These are phyloP conservation scores for Nannochloris sp. DNA, from an alignment of 139 green algal species.

Conservation along the genomic window DNA sequence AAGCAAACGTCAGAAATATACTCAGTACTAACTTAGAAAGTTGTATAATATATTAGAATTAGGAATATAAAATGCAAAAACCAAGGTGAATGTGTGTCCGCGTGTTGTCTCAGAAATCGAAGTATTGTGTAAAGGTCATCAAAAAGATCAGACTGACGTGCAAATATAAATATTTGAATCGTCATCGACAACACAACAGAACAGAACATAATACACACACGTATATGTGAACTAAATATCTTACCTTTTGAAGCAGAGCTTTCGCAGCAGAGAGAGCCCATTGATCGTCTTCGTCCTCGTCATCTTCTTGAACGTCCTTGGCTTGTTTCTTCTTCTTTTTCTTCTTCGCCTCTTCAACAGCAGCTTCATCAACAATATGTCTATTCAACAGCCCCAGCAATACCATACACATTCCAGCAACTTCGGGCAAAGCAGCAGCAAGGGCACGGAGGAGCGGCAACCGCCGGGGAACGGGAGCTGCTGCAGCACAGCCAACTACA, in stretches of 20 bases:
- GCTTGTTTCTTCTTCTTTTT: not conserved
- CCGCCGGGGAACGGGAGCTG: not conserved
- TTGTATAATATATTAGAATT: no score
- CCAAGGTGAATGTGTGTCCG: no score
- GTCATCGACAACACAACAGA: not conserved
- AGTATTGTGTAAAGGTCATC: not conserved
- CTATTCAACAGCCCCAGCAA: conserved; percentile 34
- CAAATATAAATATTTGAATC: conserved; percentile 1
- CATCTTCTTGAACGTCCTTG: conserved; percentile 1
- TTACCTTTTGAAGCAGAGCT: not conserved
- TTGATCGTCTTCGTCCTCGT: conserved; percentile 4
- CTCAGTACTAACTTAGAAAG: no score
- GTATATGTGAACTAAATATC: no score
- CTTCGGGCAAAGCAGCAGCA: conserved; percentile 29
- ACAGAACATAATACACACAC: not conserved
- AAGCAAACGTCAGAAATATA: no score
- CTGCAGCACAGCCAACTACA: conserved; percentile 6
- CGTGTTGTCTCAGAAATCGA: not conserved
- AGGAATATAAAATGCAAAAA: no score
- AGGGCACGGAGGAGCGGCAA: conserved; percentile 11
- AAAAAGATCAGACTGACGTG: conserved; percentile 8
- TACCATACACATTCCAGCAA: conserved; percentile 41
- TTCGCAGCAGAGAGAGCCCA: conserved; percentile 4
- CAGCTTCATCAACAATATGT: not conserved
- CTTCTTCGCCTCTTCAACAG: not conserved